Base-by-base conservation (phyloP, 441 rosid species). In the Erysimum cheiri region DNA sequence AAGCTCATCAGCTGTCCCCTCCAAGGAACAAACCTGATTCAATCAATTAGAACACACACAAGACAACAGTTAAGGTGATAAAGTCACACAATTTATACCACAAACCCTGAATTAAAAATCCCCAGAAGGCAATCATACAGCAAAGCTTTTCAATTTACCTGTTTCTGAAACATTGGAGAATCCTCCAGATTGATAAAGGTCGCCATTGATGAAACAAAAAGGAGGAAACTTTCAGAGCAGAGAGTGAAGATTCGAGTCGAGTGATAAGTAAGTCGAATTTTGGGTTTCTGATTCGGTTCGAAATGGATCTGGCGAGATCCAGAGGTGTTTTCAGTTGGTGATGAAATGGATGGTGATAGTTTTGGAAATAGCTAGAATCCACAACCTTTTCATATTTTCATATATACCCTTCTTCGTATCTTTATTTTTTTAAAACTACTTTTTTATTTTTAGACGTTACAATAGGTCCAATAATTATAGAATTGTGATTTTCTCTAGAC, bases 111-210 rank as follows among this genome's bases (percentile, higher is more conserved):
- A 72, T 9, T 31, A 10, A 6, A 57, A 19, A 6, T 4, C 29
- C 35, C 12, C 7, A 46, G 13, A 71, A 28, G 49, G 57, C 0
- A 33, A 62, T 17, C 4, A 31, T 8, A 10, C 22, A 47, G 8
- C 12, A 43, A 53, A 37, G 33, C 40, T 26, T 8, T 9, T 15
- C 9, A 49, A 13, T 26, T 77, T 62, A 92, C 97, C 88, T 88
- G 90, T 78, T 88, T 89, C 55, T 84, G 87, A 64, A 92, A 92
- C 97, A 92, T 89, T 31, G 96, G 97, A 2, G 96, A 92, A 80
- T 92, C 97, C n/a, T 92, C 91, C 11, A 92, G 88, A 73, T 85
- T 84, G 75, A 83, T 80, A 66, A 88, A 88, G 24, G 83, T 69
- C 55, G 88, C 81, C 97, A 88, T 87, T 76, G 72, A 26, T 76